phyloP scores from a whole-genome alignment of 164 flowering plant genomes.

The Annona cherimola region DNA sequence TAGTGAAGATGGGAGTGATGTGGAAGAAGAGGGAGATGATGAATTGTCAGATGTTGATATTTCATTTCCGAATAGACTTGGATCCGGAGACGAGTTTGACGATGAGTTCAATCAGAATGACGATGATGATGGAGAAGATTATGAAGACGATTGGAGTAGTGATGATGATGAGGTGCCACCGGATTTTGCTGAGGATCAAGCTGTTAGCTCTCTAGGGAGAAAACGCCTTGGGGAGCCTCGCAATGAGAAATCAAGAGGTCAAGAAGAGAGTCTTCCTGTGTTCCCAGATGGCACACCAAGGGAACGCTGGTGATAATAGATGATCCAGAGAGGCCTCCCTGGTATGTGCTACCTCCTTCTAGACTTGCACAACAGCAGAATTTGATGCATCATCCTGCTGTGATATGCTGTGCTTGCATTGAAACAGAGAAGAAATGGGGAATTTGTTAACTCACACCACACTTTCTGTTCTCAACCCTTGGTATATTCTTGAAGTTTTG shows the following conservation, averaged over 20 bases:
- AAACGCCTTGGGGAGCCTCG: conserved; percentile 25
- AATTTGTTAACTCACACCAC: no score
- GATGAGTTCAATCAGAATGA: conserved; percentile 37
- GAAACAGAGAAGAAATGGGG: no score
- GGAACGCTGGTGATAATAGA: conserved; percentile 95
- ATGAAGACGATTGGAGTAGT: conserved; percentile 56
- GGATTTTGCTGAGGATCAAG: conserved; percentile 58
- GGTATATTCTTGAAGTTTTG: no score
- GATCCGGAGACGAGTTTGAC: conserved; percentile 8
- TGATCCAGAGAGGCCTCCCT: no score
- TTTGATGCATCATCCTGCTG: no score
- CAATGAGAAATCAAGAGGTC: conserved; percentile 12
- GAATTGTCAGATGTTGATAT: conserved; percentile 61
- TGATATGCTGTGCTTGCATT: no score
- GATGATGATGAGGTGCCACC: conserved; percentile 77
- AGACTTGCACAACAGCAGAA: no score
- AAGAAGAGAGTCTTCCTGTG: conserved; percentile 40
- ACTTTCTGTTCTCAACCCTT: no score
- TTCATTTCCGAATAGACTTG: conserved; percentile 24
- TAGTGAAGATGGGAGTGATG: conserved; percentile 23
- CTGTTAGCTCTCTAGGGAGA: conserved; percentile 23
- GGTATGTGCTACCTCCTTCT: no score
- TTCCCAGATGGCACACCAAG: conserved; percentile 85
- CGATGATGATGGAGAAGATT: conserved; percentile 30
- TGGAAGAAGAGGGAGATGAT: conserved; percentile 30